Evolutionary conservation across 2,329 filamentous ascomycete species (phyloP).

Genomic region (Fusarium haematococcum): DNA sequence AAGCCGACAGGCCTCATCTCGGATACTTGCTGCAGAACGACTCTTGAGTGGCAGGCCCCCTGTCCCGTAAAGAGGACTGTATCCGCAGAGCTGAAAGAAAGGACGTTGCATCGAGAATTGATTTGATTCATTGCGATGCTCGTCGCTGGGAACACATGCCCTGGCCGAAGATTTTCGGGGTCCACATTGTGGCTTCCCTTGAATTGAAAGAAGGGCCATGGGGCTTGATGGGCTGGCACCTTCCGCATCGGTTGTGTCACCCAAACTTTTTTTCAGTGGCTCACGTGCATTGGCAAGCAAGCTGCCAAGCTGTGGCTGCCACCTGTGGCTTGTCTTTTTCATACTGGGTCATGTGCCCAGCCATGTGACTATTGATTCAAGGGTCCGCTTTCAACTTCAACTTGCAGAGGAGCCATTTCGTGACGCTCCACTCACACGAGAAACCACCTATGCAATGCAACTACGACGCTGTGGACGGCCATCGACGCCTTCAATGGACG

Average conservation of each 20-base stretch:
- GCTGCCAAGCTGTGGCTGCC: conserved; percentile 16
- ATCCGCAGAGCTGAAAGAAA: conserved; percentile 44
- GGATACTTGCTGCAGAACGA: conserved; percentile 27
- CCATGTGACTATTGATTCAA: conserved; percentile 16
- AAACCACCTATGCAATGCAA: background rate
- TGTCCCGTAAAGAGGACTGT: background rate
- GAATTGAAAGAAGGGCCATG: background rate
- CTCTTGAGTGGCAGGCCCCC: conserved; percentile 13
- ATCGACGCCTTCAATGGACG: conserved; percentile 1
- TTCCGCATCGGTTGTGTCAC: background rate
- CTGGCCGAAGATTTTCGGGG: conserved; percentile 41
- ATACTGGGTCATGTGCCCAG: conserved; percentile 14
- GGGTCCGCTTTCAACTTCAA: background rate
- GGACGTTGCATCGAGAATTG: conserved; percentile 35
- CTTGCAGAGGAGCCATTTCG: background rate
- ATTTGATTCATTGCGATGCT: conserved; percentile 5
- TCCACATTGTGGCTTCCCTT: conserved; percentile 22
- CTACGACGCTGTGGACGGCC: background rate
- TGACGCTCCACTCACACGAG: background rate
- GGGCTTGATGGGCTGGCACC: conserved; percentile 1
- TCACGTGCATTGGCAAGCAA: background rate
- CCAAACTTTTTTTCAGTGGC: background rate
- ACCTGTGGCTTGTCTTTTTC: background rate
- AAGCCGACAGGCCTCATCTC: conserved; percentile 40
- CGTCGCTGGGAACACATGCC: conserved; percentile 26